Base-by-base conservation (phyloP, 805 yeast genomes). In the Candida loeiensis region DNA sequence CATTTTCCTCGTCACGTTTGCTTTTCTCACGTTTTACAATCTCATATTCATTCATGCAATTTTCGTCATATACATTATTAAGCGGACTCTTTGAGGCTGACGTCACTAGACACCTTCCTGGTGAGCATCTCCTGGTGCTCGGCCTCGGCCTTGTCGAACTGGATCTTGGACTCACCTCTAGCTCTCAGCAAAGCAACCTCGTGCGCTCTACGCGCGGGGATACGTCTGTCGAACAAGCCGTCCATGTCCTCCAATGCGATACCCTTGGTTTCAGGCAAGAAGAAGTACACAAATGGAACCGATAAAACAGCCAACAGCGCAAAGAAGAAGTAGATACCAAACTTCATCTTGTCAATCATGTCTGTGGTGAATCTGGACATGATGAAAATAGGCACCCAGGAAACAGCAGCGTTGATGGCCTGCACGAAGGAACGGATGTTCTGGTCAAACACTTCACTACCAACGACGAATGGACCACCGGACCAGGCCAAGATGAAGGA, bases 401-500 rank as follows among this genome's bases (percentile, higher is more conserved):
- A 59, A 18, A 62, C 63, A 9, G 69, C 69, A 2, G 69, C 67
- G 46, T 63, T 63, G 41, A 64, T 61, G 40, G 68, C 67, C 49
- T 63, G 69, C 25, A 61, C 66, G 37, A 66, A 64, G 14, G 68
- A 58, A 37, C 71, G 50, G 45, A 66, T 62, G 40, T 65, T 64
- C 46, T 63, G 69, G 50, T 64, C 69, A 45, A 63, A 66, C 4
- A 65, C 59, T 44, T 66, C 71, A 31, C 61, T 45, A 3, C 71
- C 70, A 27, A 64, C 62, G 16, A 66, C 69, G 47, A 61, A 66
- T 5, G 70, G 71, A 15, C 69, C 69, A 1, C 66, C 69, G 5
- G 66, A 59, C 71, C 70, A 65, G 4, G 68, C 69, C 28, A 58
- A 51, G 16, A 65, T 65, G 37, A 65, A 66, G 3, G 67, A 59